Conservation (phyloP, 495 filamentous ascomycete genomes). For the Penicillium cosmopolitanum region DNA sequence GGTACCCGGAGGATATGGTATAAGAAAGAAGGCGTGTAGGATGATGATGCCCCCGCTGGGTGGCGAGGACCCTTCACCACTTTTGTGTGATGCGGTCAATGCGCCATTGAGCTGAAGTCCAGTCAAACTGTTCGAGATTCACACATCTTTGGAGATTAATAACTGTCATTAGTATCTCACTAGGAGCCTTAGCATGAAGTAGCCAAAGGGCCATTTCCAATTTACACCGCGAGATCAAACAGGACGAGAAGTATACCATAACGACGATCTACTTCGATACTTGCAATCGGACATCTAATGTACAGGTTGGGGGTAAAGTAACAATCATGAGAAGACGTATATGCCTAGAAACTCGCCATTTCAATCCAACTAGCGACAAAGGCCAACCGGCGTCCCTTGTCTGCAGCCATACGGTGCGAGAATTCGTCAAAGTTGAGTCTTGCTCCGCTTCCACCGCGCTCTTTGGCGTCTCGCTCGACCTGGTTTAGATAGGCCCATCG, state of each 20-base stretch:
- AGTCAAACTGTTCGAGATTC: not conserved
- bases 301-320: conserved; percentile 11
- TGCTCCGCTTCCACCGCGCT: conserved; percentile 75
- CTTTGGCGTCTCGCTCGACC: conserved; percentile 65
- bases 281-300: conserved; percentile 11
- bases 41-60: not conserved
- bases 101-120: not conserved
- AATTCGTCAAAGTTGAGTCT: conserved; percentile 75
- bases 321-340: not conserved
- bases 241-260: not conserved
- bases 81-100: not conserved
- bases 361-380: conserved; percentile 88
- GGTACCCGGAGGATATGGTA: not conserved
- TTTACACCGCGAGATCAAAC: not conserved
- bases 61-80: not conserved
- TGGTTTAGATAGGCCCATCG: conserved; percentile 57
- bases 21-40: not conserved
- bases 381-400: conserved; percentile 64
- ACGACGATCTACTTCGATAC: conserved; percentile 1
- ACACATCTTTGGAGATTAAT: not conserved
- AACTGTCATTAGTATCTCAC: not conserved
- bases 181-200: no score
- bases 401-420: conserved; percentile 66
- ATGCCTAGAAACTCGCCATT: conserved; percentile 63
- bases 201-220: no score